Percentiles rank a stretch among this genome's conserved stretches.
Conservation (phyloP, 1,284 basidiomycete species). For the Irpex sp. region DNA sequence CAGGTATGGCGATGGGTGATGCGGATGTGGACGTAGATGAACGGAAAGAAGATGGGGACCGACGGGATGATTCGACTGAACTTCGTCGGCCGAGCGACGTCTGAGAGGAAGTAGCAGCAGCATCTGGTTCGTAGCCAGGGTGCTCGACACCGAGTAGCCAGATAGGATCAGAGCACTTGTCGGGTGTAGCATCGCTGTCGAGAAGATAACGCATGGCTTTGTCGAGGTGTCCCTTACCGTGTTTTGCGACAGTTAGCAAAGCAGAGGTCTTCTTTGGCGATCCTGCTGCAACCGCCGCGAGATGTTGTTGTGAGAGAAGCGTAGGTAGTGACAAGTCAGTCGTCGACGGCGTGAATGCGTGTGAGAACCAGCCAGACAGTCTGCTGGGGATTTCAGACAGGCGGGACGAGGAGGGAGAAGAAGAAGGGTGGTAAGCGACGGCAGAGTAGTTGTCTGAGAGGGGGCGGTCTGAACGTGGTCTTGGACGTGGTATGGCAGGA, state of each 20-base stretch:
- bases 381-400: constrained; percentile 55
- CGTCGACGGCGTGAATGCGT: constrained; percentile 65
- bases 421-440: constrained; percentile 34
- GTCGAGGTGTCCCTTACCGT: constrained; percentile 72
- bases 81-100: constrained; percentile 27
- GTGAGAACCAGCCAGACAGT: constrained; percentile 74
- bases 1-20: constrained; percentile 25
- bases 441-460: constrained; percentile 41
- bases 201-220: constrained; percentile 81
- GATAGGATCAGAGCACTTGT: constrained; percentile 76
- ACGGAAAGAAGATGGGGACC: constrained; percentile 40
- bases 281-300: constrained; percentile 18
- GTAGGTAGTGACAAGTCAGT: constrained; percentile 66
- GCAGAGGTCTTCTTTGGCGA: constrained; percentile 50
- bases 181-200: constrained; percentile 79
- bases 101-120: constrained; percentile 5
- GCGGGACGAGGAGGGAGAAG: constrained; percentile 28
- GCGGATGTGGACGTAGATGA: constrained; percentile 54
- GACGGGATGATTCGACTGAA: constrained; percentile 33
- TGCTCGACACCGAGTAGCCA: constrained; percentile 84
- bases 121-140: constrained; percentile 55
- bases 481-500: constrained; percentile 35
- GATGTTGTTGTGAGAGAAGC: constrained; percentile 45
- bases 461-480: constrained; percentile 45
- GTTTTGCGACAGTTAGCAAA: constrained; percentile 61